Evolutionary conservation across 352 stramenopile species (phyloP).

Genomic region (Globisporangium iwayamae): DNA sequence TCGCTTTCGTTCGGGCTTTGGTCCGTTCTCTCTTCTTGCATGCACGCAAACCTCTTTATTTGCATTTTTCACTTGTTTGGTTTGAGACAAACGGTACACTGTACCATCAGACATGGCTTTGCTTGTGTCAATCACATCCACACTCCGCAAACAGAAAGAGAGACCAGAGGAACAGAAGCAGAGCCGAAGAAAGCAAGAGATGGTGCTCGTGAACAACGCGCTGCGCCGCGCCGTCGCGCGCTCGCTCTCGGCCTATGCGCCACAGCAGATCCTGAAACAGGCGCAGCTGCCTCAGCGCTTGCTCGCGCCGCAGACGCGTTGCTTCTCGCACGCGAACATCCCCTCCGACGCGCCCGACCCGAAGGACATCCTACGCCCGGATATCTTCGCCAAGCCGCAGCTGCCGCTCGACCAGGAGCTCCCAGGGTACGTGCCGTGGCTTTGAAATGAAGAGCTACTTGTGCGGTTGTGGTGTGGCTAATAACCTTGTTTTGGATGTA

Average conservation of each 20-base stretch:
- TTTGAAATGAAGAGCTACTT: background rate
- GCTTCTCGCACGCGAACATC: constrained; percentile 41
- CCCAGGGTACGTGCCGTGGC: constrained; percentile 23
- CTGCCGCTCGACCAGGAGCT: constrained; percentile 61
- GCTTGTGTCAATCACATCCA: background rate
- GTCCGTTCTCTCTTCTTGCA: no score
- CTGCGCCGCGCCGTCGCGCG: constrained; percentile 26
- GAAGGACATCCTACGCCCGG: constrained; percentile 56
- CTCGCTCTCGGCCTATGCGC: constrained; percentile 10
- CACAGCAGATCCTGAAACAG: background rate
- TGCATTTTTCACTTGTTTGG: no score
- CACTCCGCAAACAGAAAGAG: constrained; percentile 10
- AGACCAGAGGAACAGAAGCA: constrained; percentile 12
- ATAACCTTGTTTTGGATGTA: background rate
- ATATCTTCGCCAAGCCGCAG: constrained; percentile 42
- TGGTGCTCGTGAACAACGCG: constrained; percentile 29
- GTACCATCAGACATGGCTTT: background rate
- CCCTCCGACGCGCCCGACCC: constrained; percentile 24
- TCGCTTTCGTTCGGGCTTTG: background rate
- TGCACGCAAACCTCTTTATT: no score
- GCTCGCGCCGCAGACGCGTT: constrained; percentile 20
- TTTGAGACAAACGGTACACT: no score
- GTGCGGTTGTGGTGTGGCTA: background rate
- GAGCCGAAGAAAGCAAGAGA: constrained; percentile 5
- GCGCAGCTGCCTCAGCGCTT: background rate